These are phyloP conservation scores for Aspergillus sp. DNA, from an alignment of 2,329 filamentous ascomycete genomes.

Conservation along the genomic window DNA sequence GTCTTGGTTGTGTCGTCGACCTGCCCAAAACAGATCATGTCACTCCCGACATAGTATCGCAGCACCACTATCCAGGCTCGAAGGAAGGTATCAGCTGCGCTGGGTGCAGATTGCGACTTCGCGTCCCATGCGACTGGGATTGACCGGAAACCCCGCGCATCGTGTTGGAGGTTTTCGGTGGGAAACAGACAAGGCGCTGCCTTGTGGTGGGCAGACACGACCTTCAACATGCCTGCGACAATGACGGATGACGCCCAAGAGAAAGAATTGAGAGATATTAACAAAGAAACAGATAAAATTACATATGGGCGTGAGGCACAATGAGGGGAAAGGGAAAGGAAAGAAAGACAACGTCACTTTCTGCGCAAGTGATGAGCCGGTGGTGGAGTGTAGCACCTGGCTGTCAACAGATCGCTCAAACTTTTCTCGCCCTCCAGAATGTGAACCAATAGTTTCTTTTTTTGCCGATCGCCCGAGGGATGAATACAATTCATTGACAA, in stretches of 20 bases:
- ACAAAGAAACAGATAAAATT: not conserved
- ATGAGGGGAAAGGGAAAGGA: not conserved
- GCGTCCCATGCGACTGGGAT: conserved; percentile 4
- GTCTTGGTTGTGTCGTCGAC: conserved; percentile 1
- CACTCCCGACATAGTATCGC: conserved; percentile 10
- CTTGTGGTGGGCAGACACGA: conserved; percentile 7
- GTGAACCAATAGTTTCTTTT: not conserved
- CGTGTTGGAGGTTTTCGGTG: conserved; percentile 7
- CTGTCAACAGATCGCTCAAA: not conserved
- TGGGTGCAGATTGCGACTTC: not conserved
- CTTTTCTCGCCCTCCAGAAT: not conserved
- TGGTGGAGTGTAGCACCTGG: not conserved
- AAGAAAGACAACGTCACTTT: not conserved
- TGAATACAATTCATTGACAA: not conserved
- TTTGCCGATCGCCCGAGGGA: not conserved
- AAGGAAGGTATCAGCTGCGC: not conserved
- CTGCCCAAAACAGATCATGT: conserved; percentile 8
- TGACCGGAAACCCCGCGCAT: conserved; percentile 6
- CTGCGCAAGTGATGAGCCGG: not conserved
- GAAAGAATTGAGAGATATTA: not conserved
- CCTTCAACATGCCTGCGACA: conserved; percentile 8
- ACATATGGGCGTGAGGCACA: not conserved
- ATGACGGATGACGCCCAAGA: not conserved
- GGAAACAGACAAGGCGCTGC: conserved; percentile 11
- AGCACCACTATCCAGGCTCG: conserved; percentile 8